Evolutionary conservation across 2,329 filamentous ascomycete species (phyloP).

Genomic region (Pochonia chlamydosporia): DNA sequence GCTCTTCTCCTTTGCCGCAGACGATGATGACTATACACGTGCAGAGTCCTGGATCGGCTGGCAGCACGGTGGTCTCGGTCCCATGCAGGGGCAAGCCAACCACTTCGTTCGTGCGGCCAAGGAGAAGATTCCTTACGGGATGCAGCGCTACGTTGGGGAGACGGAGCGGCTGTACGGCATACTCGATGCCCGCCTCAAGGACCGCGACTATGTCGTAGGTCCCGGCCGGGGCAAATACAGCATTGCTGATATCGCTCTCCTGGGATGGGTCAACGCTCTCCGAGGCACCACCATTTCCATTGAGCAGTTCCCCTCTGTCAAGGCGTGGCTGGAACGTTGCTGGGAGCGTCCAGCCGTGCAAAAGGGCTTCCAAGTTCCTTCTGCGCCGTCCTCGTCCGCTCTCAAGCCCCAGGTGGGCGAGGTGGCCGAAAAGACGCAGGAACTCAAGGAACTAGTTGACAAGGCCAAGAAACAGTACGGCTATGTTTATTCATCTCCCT

Average conservation of each 20-base stretch:
- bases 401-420: background rate
- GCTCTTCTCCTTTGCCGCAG: constrained; percentile 29
- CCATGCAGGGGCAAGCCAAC: constrained; percentile 69
- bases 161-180: constrained; percentile 68
- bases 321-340: constrained; percentile 69
- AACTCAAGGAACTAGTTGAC: constrained; percentile 26
- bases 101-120: constrained; percentile 66
- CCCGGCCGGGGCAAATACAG: constrained; percentile 44
- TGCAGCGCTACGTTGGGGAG: constrained; percentile 72
- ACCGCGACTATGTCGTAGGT: constrained; percentile 49
- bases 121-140: constrained; percentile 63
- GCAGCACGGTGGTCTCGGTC: constrained; percentile 71
- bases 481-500: constrained; percentile 19
- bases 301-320: constrained; percentile 63
- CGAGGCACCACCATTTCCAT: constrained; percentile 34
- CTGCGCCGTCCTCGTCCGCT: constrained; percentile 35
- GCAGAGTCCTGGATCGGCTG: constrained; percentile 52
- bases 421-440: constrained; percentile 14
- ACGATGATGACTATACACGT: constrained; percentile 30
- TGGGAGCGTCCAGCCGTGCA: constrained; percentile 61
- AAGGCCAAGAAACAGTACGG: constrained; percentile 39
- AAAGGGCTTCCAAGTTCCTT: constrained; percentile 66
- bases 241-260: constrained; percentile 67
- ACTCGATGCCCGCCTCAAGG: constrained; percentile 57
- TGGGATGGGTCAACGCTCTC: constrained; percentile 59